Evolutionary conservation across 2,329 filamentous ascomycete genomes (phyloP).

Genomic region (Fusarium sp.): DNA sequence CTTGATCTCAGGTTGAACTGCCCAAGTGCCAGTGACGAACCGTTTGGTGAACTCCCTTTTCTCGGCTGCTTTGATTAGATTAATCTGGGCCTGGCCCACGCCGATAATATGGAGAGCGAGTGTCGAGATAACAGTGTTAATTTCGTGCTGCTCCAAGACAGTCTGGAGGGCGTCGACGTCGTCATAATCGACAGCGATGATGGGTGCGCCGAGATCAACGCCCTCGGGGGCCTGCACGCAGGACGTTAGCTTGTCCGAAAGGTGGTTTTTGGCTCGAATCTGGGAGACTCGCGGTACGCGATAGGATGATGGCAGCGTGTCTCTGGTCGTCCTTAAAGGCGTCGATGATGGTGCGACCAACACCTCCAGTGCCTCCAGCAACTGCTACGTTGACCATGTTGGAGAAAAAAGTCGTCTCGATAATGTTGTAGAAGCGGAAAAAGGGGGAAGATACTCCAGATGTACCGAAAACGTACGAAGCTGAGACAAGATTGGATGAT

Average conservation of each 20-base stretch:
- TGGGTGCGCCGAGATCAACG: not conserved
- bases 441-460: too few species aligned
- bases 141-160: not conserved
- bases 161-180: not conserved
- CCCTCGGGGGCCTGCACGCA: not conserved
- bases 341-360: not conserved
- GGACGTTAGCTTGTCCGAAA: not conserved
- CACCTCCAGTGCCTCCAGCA: too few species aligned
- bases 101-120: not conserved
- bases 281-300: not conserved
- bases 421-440: too few species aligned
- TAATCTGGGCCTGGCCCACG: not conserved
- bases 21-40: not conserved
- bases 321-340: not conserved
- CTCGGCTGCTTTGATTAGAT: not conserved
- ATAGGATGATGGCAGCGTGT: not conserved
- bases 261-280: not conserved
- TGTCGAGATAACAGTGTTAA: not conserved
- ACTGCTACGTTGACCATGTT: too few species aligned
- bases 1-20: not conserved
- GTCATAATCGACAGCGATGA: not conserved
- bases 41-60: not conserved
- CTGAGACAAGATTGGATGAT: too few species aligned
- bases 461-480: too few species aligned
- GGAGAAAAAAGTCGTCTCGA: too few species aligned